Conservation (phyloP, 2,329 filamentous ascomycete species). For the Penicillium sp. region DNA sequence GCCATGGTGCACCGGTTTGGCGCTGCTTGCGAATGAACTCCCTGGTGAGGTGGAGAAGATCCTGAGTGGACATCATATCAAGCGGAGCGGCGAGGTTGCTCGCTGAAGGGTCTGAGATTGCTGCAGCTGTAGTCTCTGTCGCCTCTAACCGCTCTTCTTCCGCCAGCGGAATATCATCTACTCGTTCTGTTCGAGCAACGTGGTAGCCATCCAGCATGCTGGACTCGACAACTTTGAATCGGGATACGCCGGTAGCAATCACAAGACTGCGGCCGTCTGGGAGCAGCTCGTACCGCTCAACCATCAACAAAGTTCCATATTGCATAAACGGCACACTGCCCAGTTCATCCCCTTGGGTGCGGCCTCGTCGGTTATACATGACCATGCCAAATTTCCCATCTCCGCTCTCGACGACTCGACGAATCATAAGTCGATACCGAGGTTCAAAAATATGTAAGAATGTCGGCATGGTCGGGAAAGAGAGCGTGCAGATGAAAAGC, state of each 20-base stretch:
- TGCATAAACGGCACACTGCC: conserved; percentile 57
- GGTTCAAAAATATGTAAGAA: conserved; percentile 90
- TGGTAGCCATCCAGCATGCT: conserved; percentile 70
- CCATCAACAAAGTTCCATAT: conserved; percentile 71
- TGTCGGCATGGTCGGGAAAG: conserved; percentile 76
- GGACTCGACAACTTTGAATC: conserved; percentile 62
- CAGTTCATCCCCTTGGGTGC: conserved; percentile 49
- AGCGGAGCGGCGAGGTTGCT: conserved; percentile 23
- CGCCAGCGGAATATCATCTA: conserved; percentile 74
- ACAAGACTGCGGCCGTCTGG: conserved; percentile 76
- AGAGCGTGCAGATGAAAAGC: conserved; percentile 74
- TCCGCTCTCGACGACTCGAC: conserved; percentile 63
- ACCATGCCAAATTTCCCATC: conserved; percentile 81
- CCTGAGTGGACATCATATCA: conserved; percentile 59
- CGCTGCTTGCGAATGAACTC: conserved; percentile 66
- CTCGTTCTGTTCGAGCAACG: conserved; percentile 66
- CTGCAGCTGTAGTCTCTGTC: conserved; percentile 50
- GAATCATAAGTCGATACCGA: conserved; percentile 85
- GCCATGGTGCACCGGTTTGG: conserved; percentile 64
- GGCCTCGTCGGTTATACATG: conserved; percentile 55
- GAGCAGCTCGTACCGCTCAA: conserved; percentile 66
- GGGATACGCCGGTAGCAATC: conserved; percentile 67
- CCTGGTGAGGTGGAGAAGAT: conserved; percentile 59
- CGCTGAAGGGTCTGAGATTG: conserved; percentile 19
- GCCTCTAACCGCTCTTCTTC: conserved; percentile 75